phyloP scores from a whole-genome alignment of 148 eudicot species.

The Polygonum maritimum region DNA sequence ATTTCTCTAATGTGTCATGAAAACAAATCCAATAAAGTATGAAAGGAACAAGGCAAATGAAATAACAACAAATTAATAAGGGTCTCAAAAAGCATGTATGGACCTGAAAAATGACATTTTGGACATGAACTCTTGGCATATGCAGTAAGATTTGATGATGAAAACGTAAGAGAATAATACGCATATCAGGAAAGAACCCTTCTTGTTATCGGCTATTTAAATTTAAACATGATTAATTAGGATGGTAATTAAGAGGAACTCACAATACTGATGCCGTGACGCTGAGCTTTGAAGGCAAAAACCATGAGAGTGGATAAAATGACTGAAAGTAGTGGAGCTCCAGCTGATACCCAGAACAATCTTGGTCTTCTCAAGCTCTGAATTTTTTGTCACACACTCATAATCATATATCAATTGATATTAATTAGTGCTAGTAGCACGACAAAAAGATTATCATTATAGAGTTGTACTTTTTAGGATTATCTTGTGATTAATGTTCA shows the following conservation, averaged over 20 bases:
- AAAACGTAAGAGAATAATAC: neutral
- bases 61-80: neutral
- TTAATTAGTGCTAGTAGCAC: neutral
- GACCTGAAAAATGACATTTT: neutral
- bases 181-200: neutral
- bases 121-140: neutral
- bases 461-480: no score
- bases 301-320: slow-evolving; percentile 64
- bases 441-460: no score
- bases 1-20: neutral
- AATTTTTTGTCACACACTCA: neutral
- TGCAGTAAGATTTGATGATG: neutral
- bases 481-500: no score
- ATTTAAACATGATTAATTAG: neutral
- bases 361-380: slow-evolving; percentile 68
- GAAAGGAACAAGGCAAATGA: neutral
- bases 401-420: neutral
- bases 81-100: neutral
- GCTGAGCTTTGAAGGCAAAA: slow-evolving; percentile 40
- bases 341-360: slow-evolving; percentile 89
- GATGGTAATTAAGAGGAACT: slow-evolving; percentile 16
- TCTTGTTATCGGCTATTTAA: neutral
- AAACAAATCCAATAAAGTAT: neutral
- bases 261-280: slow-evolving; percentile 51
- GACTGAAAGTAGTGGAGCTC: slow-evolving; percentile 80